A percentile compares a stretch with the other conserved stretches of the same genome.
These are phyloP conservation scores for Kandelia obovata DNA, from an alignment of 345 rosid species.

Conservation along the genomic window DNA sequence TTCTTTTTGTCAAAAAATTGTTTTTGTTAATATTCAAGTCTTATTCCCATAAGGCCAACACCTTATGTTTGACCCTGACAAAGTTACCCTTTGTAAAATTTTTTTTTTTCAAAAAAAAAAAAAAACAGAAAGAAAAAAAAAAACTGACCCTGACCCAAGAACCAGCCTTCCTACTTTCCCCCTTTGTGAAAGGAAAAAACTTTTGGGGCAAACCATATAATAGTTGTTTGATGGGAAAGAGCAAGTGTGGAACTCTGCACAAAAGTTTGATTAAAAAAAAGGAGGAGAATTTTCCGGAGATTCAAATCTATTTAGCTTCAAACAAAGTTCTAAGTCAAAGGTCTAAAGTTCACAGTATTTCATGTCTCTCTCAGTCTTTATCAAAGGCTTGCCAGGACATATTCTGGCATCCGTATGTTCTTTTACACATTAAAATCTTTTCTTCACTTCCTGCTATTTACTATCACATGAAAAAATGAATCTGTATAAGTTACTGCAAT, in stretches of 20 bases:
- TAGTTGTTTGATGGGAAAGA: slow-evolving; percentile 12
- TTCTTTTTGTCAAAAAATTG: too few species aligned
- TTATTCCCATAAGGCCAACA: slow-evolving; percentile 2
- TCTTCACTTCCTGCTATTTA: too few species aligned
- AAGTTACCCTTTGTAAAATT: slow-evolving; percentile 17
- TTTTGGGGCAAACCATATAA: neutral
- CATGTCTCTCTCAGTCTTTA: too few species aligned
- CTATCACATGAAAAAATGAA: too few species aligned
- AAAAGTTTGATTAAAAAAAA: neutral
- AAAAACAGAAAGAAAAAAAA: too few species aligned
- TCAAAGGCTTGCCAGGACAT: too few species aligned
- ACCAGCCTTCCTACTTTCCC: slow-evolving; percentile 23
- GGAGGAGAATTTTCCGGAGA: slow-evolving; percentile 13
- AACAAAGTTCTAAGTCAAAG: too few species aligned
- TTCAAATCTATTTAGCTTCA: slow-evolving; percentile 26
- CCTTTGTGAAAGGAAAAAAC: slow-evolving; percentile 4
- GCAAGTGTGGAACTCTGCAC: neutral
- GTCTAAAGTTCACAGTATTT: too few species aligned
- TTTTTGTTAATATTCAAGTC: neutral
- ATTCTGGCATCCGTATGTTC: too few species aligned
- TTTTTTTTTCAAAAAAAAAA: too few species aligned
- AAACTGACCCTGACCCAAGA: neutral
- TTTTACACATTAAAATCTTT: too few species aligned
- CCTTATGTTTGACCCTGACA: slow-evolving; percentile 41
- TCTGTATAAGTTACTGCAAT: too few species aligned